Evolutionary conservation across 2,329 filamentous ascomycete species (phyloP), one percentile per base, ranked within the genome.

Genomic region (Xylariaceae sp.): DNA sequence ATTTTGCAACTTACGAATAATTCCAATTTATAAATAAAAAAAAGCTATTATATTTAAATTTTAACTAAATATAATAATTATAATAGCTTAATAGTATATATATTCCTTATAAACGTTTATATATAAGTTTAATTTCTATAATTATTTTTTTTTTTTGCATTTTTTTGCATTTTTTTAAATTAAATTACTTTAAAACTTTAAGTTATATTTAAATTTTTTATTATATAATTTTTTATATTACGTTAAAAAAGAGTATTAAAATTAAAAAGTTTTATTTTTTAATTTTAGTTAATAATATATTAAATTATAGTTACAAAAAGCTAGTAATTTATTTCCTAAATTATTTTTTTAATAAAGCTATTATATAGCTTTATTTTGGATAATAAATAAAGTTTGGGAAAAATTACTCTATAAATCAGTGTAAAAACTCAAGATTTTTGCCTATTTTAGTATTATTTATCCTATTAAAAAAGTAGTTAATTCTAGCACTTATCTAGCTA

Each of bases 261-360:
- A 20, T 48, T 33, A 44, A 48, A 5, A 34, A 22, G 16, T 48
- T 44, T 4, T 4, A 12, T 35, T 44, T 32, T 2, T n/a, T 17
- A 6, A 48, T 27, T 17, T 10, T 16, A 14, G 2, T 21, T 22
- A 42, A 33, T 11, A 41, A 23, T 42, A 37, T 23, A n/a, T 48
- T 36, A 22, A 45, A 34, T 22, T 41, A 40, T 14, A 33, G 16
- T 41, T 41, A 41, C 11, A 32, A 27, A 23, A 37, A 48, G 17
- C 21, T 3, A 19, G 40, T 25, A 22, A 44, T 48, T 22, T 21
- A 23, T 14, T 48, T 33, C 40, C 7, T 2, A 19, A 6, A 16
- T 44, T 48, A 12, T 45, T n/a, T n/a, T n/a, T n/a, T n/a, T n/a
- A n/a, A n/a, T n/a, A n/a, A n/a, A n/a, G n/a, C n/a, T n/a, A n/a